These are phyloP conservation scores for Capronia coronata DNA, from an alignment of 2,329 filamentous ascomycete species.

Conservation along the genomic window DNA sequence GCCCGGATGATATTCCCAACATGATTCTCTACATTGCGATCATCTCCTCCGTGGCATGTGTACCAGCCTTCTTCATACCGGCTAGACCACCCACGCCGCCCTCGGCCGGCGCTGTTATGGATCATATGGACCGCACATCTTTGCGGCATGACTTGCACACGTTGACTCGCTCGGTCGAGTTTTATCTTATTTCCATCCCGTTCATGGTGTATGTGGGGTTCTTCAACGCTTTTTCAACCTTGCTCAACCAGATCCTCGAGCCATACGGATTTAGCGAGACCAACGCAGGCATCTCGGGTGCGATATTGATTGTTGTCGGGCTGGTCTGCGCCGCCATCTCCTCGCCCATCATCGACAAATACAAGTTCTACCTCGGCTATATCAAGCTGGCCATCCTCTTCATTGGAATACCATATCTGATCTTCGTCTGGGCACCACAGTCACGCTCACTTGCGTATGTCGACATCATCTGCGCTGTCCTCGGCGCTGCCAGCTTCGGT, in stretches of 20 bases:
- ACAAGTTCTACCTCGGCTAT: slow-evolving; percentile 67
- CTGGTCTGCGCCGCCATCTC: slow-evolving; percentile 68
- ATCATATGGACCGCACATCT: slow-evolving; percentile 42
- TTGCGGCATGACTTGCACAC: slow-evolving; percentile 46
- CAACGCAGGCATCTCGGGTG: slow-evolving; percentile 83
- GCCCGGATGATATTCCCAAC: slow-evolving; percentile 60
- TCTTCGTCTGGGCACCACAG: slow-evolving; percentile 71
- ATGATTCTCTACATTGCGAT: slow-evolving; percentile 82
- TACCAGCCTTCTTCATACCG: slow-evolving; percentile 79
- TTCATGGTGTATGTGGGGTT: slow-evolving; percentile 80
- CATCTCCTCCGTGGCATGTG: slow-evolving; percentile 62
- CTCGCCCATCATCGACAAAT: slow-evolving; percentile 77
- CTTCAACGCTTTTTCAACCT: slow-evolving; percentile 85
- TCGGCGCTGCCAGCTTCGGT: slow-evolving; percentile 73
- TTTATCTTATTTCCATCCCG: slow-evolving; percentile 75
- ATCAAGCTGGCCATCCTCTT: slow-evolving; percentile 71
- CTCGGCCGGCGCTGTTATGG: slow-evolving; percentile 51
- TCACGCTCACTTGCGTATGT: slow-evolving; percentile 49
- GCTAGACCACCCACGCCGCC: slow-evolving; percentile 68
- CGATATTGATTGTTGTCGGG: slow-evolving; percentile 80
- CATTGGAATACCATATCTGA: slow-evolving; percentile 65
- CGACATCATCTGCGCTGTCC: slow-evolving; percentile 67
- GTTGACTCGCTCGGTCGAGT: slow-evolving; percentile 58
- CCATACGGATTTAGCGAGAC: slow-evolving; percentile 81
- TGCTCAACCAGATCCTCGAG: slow-evolving; percentile 81